Percentiles rank a stretch among this genome's conserved stretches.
Evolutionary conservation across 108 stramenopile genomes (phyloP).

Genomic region (Skeletonema grethae): DNA sequence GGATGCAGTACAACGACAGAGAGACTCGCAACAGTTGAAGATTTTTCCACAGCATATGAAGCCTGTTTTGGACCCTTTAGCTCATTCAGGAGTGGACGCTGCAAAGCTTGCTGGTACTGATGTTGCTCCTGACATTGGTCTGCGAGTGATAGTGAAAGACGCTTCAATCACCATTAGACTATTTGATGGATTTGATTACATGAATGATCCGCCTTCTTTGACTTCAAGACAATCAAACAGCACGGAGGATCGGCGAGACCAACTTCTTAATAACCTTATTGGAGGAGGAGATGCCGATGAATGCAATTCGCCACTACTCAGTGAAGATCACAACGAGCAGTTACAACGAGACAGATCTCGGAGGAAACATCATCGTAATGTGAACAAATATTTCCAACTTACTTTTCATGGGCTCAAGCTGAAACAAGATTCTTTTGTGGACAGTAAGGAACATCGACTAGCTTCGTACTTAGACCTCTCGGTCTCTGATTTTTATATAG

Average conservation of each 20-base stretch:
- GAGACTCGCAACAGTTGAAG: conserved; percentile 15
- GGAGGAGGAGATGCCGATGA: conserved; percentile 34
- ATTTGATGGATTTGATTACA: conserved; percentile 86
- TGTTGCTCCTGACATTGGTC: conserved; percentile 34
- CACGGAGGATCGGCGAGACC: conserved; percentile 42
- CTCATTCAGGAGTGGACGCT: conserved; percentile 64
- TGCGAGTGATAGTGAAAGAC: conserved; percentile 68
- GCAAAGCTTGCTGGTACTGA: conserved; percentile 54
- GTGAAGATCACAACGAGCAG: conserved; percentile 53
- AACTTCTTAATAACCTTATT: conserved; percentile 62
- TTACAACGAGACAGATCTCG: conserved; percentile 41
- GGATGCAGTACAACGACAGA: background rate
- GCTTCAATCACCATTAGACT: conserved; percentile 60
- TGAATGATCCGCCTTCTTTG: conserved; percentile 28
- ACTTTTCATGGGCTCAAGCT: conserved; percentile 59
- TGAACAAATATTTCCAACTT: conserved; percentile 65
- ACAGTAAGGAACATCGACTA: conserved; percentile 55
- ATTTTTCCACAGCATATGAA: conserved; percentile 74
- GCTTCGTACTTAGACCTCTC: conserved; percentile 69
- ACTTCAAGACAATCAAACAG: background rate
- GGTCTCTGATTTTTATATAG: conserved; percentile 69
- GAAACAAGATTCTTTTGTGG: conserved; percentile 63
- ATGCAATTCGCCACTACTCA: conserved; percentile 1
- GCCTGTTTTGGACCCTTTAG: conserved; percentile 55
- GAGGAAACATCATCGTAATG: conserved; percentile 53